These are phyloP conservation scores for Arthrobotrys sphaeroides DNA, from an alignment of 2,329 filamentous ascomycete species.

Conservation along the genomic window DNA sequence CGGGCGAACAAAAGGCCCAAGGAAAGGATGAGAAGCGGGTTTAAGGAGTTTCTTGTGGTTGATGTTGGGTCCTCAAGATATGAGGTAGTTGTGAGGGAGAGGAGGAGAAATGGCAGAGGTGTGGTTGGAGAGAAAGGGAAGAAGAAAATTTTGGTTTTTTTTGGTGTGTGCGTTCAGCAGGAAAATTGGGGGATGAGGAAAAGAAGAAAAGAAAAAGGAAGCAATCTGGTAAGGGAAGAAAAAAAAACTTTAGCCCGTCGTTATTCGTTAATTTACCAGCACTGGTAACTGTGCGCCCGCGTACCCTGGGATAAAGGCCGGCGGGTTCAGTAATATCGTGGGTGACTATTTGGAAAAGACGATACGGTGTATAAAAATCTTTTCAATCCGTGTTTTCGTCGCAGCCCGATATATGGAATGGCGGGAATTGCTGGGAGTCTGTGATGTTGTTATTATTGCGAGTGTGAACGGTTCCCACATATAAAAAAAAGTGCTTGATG, in stretches of 20 bases:
- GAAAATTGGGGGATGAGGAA: conserved; percentile 52
- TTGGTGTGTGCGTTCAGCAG: conserved; percentile 53
- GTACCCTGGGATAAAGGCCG: conserved; percentile 21
- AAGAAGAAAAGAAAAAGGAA: conserved; percentile 51
- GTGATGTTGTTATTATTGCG: conserved; percentile 34
- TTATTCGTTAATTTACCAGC: conserved; percentile 39
- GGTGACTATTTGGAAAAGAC: background rate
- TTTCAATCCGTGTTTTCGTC: background rate
- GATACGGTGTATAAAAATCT: background rate
- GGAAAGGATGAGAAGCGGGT: conserved; percentile 32
- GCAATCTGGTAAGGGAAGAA: conserved; percentile 20
- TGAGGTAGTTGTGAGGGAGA: conserved; percentile 51
- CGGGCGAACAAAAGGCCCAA: conserved; percentile 20
- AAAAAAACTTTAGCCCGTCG: conserved; percentile 42
- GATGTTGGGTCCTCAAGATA: conserved; percentile 47
- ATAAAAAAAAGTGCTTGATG: conserved; percentile 9
- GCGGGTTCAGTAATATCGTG: background rate
- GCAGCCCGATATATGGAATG: conserved; percentile 14
- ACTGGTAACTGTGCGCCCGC: conserved; percentile 22
- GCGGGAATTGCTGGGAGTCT: conserved; percentile 27
- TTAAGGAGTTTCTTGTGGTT: conserved; percentile 40
- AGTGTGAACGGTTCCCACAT: conserved; percentile 45
- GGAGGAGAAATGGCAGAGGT: conserved; percentile 53
- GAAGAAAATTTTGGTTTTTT: conserved; percentile 55
- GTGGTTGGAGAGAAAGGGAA: conserved; percentile 53